These are phyloP conservation scores for Cladosporium sp. DNA, from an alignment of 2,329 filamentous ascomycete species.

Conservation along the genomic window DNA sequence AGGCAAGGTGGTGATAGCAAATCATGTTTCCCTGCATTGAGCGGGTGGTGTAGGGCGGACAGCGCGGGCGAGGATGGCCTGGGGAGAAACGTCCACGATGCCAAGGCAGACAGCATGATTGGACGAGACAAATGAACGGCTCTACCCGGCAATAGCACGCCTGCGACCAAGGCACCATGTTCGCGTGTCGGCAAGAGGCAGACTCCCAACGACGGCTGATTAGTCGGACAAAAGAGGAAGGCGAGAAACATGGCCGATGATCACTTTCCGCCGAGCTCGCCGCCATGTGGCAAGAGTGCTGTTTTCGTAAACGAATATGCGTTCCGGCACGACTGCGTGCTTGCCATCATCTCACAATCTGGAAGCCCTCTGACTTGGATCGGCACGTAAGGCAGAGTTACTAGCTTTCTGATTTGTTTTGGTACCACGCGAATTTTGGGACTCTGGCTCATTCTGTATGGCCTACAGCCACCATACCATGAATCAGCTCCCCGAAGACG, in stretches of 20 bases:
- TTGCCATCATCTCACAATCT: too few species aligned
- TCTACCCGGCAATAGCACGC: slow-evolving; percentile 6
- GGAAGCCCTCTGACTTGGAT: too few species aligned
- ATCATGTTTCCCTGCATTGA: background rate
- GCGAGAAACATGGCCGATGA: slow-evolving; percentile 4
- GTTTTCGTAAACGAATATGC: background rate
- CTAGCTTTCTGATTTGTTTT: background rate
- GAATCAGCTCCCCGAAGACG: background rate
- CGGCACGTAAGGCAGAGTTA: background rate
- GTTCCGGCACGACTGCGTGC: background rate
- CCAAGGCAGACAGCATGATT: slow-evolving; percentile 7
- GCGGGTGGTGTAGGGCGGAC: background rate
- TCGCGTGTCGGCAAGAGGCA: background rate
- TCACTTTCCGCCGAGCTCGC: background rate
- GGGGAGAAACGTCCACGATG: background rate
- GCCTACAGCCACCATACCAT: background rate
- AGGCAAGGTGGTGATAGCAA: background rate
- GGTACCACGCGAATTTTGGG: background rate
- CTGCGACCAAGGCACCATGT: background rate
- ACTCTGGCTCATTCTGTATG: background rate
- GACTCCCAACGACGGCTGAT: slow-evolving; percentile 2
- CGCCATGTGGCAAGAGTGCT: background rate
- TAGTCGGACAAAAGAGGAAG: slow-evolving; percentile 11
- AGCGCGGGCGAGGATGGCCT: slow-evolving; percentile 4
- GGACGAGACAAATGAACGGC: background rate